Conservation (phyloP, 2,329 filamentous ascomycete species). For the Curvularia sp. region DNA sequence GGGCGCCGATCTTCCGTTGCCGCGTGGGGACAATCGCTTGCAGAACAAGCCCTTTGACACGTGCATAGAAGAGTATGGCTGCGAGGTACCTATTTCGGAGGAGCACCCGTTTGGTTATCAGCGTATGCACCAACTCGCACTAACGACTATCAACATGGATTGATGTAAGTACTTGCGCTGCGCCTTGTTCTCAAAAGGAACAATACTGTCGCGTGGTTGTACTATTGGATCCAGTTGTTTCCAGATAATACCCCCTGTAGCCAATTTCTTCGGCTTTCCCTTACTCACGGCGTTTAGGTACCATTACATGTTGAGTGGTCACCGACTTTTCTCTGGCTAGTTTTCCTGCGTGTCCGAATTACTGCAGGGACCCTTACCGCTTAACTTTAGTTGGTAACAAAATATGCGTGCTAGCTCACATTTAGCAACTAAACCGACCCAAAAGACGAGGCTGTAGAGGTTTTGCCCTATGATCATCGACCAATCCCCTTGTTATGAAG, state of each 20-base stretch:
- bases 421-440: constrained; percentile 1
- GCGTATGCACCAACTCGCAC: constrained; percentile 33
- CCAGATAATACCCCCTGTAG: background rate
- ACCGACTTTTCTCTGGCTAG: background rate
- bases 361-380: background rate
- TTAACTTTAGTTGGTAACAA: constrained; percentile 1
- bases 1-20: constrained; percentile 33
- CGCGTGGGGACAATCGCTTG: constrained; percentile 33
- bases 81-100: constrained; percentile 23
- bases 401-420: background rate
- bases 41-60: constrained; percentile 55
- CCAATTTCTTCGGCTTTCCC: background rate
- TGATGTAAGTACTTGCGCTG: constrained; percentile 2
- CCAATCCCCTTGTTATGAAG: background rate
- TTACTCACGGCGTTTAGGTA: background rate
- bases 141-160: constrained; percentile 27
- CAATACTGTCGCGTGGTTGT: background rate
- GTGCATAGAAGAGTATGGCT: constrained; percentile 36
- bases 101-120: constrained; percentile 29
- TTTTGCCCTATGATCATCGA: background rate
- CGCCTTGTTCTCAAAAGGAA: background rate
- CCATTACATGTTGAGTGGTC: background rate
- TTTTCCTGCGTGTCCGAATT: background rate
- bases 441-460: background rate
- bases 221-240: background rate